Base-by-base conservation (phyloP, 306 rosid species). In the Quercus berberidifolia region DNA sequence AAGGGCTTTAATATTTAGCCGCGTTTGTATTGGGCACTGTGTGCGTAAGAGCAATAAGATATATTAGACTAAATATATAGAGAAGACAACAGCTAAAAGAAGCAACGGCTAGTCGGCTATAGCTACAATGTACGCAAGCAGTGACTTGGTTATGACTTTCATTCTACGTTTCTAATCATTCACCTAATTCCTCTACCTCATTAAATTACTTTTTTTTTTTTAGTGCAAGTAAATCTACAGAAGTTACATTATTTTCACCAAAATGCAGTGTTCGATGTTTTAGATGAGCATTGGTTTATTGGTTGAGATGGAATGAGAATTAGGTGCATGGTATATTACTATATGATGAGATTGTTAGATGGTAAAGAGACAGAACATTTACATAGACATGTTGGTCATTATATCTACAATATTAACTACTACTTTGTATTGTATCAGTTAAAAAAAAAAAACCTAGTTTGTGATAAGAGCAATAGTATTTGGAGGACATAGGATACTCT, bases 241-340 rank as follows among this genome's bases (percentile, higher is more conserved):
- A 17, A 4, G 9, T 74, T 41, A 30, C 4, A n/a, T 38, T n/a
- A 4, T 4, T 5, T 31, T 52, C 41, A 71, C 0, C 3, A 52
- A 64, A 57, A 49, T n/a, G 10, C 31, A 28, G 26, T 41, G 43
- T 69, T 73, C 79, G 63, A 80, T 73, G 79, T 18, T 58, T 80
- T 60, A 69, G 54, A 71, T 65, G 71, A 55, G 13, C 25, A 19
- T 18, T 43, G 60, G 13, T 43, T n/a, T 28, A 55, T 5, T 71
- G 55, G 43, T 69, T 69, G 55, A 77, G 55, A 75, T 62, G 62
- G 13, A 18, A 20, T 49, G 65, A 77, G 75, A 77, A 74, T 79
- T 52, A 84, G 74, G 78, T 76, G 88, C 80, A 62, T 21, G 77
- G 35, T 73, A 80, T 8, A 41, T 41, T 41, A 41, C 46, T 38